Base-by-base conservation (phyloP, 495 filamentous ascomycete genomes). In the Cercophora sp. region DNA sequence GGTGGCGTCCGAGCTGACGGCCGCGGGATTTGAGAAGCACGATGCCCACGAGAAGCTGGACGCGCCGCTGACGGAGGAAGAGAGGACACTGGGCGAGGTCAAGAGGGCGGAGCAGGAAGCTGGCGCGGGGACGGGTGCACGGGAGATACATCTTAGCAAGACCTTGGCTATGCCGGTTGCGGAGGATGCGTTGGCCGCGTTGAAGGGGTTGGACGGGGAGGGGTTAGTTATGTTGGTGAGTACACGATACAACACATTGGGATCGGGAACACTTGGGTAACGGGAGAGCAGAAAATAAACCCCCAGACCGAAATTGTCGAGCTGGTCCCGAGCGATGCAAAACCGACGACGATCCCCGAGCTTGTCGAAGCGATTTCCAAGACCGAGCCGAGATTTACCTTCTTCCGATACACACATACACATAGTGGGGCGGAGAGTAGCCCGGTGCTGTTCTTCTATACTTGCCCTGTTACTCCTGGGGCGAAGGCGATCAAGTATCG, bases 391-490 rank as follows among this genome's bases (percentile, higher is more conserved):
- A 79, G 90, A 32, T 97, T 95, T 69, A 88, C 88, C 5, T 96
- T 96, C 72, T 98, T 89, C 76, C 81, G 84, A 42, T 88, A 86
- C 63, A 56, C 56, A 16, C 73, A 85, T 51, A 64, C 66, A 5
- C 70, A 76, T 52, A 71, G 75, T n/a, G 79, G 77, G 8, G 67
- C 68, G 31, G 72, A 79, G 48, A 79, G 79, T 44, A 79, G 82
- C 5, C 78, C 84, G 4, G 78, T 97, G 26, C 76, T 96, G 24
- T 98, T 97, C 74, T 85, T 97, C 62, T 97, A 96, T 70, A 96
- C 91, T 5, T 96, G 92, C 62, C 93, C 93, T 3, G 76, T 79
- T 2, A 81, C 71, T 3, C 82, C 84, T 0, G 74, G 71, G 27
- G 71, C 60, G 43, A 75, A 76, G 60, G 88, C 86, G 58, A 88